Base-by-base conservation (phyloP, 2,329 filamentous ascomycete genomes). In the Talaromyces sp. region DNA sequence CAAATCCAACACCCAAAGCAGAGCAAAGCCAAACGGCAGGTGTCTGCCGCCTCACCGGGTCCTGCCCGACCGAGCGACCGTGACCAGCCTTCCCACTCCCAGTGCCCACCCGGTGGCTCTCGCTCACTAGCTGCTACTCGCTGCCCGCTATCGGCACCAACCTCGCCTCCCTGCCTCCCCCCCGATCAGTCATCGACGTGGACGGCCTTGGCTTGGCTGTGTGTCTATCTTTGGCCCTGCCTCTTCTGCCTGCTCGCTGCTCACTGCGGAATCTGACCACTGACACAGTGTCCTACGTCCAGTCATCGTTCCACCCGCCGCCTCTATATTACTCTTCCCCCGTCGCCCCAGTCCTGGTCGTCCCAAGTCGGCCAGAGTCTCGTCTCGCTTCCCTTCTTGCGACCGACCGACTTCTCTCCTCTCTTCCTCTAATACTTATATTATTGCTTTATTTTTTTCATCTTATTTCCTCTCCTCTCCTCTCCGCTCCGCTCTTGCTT, bases 181-280 rank as follows among this genome's bases (percentile, higher is more conserved):
- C 21, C 43, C 43, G 43, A 46, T 46, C 43, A 46, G 43, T 46
- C 43, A 46, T 46, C 41, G 41, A 46, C 41, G 41, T 46, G 41
- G 41, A 46, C n/a, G 4, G 41, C 9, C 43, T 46, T 46, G 43
- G 43, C 43, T 46, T 46, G 43, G 43, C 43, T 46, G 43, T 21
- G 41, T 46, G 43, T 63, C 63, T 68, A 65, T 64, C 61, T 67
- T 63, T 63, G 62, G 46, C 62, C 52, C 61, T 53, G 35, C 35
- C 35, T n/a, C 13, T 21, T 17, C 35, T 38, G 35, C 35, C 35
- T 38, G 35, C 17, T 13, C 32, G 4, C 13, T 35, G 32, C 32
- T 35, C 32, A 17, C 32, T 35, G 32, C 32, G 13, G 13, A 17
- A 17, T 35, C 32, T 19, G 41, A 46, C 43, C 43, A 46, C 43